Base-by-base conservation (phyloP, 441 rosid species). In the Theobroma grandiflorum region DNA sequence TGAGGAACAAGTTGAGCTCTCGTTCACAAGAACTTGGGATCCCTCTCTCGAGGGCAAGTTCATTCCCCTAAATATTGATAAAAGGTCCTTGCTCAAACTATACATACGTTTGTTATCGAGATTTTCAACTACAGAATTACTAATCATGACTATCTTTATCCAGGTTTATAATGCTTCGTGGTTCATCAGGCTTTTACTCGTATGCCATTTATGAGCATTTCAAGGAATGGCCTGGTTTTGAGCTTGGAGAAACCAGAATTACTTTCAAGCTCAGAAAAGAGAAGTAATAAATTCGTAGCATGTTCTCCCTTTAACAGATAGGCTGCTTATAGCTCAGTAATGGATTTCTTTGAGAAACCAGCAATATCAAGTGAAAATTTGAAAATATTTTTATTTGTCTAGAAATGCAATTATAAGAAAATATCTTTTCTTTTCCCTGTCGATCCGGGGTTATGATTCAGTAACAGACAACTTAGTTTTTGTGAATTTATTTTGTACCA, bases 231-330 rank as follows among this genome's bases (percentile, higher is more conserved):
- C 98, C 98, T 78, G 91, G 87, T 3, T 94, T 92, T 85, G 88
- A 87, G 72, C 85, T 94, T 69, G 95, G 90, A 12, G 92, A 91
- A 86, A 92, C 94, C 61, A 88, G 97, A 87, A 82, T 94, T 52
- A 88, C 97, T 50, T 92, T 94, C 87, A 94, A 94, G 87, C 97
- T 92, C 85, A 88, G 95, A 86, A 92, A 94, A 85, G 98, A 94
- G 90, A 94, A 87, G 98, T 94, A 94, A 74, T 15, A 55, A 38
- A 55, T 73, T 68, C 42, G 52, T 63, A 9, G 37, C 72, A 64
- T 52, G 59, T 81, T 47, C 55, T 81, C 52, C 35, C 35, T 67
- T 20, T 49, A 47, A 26, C 75, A 20, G 20, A 65, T 64, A 66
- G 8, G 14, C 22, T 50, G 22, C n/a, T 62, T 38, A 35, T 55